Evolutionary conservation across 192 early-diverging fungal genomes (phyloP).

Genomic region (Gorgonomyces haynaldii): DNA sequence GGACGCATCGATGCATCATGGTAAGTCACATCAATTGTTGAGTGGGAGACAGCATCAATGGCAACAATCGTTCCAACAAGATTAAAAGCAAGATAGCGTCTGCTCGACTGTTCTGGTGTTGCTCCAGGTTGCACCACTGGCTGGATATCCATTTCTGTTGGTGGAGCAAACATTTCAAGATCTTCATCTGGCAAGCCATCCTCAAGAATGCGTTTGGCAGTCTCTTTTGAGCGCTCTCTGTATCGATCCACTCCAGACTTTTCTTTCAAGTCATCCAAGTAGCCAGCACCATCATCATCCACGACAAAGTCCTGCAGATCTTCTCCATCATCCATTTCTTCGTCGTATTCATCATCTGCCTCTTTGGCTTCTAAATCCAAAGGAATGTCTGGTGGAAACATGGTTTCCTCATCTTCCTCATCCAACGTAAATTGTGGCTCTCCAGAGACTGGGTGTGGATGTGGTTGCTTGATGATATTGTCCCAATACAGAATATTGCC

Average conservation of each 20-base stretch:
- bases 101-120: slow-evolving; percentile 38
- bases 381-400: too few relatives aligned
- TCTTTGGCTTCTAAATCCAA: neutral
- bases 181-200: neutral
- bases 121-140: slow-evolving; percentile 78
- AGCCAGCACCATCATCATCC: slow-evolving; percentile 75
- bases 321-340: slow-evolving; percentile 26
- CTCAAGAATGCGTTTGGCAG: neutral
- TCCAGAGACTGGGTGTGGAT: neutral
- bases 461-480: neutral
- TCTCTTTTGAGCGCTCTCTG: slow-evolving; percentile 4
- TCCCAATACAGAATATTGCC: slow-evolving; percentile 5
- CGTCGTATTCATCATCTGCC: neutral
- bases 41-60: slow-evolving; percentile 51
- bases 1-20: slow-evolving; percentile 74
- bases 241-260: neutral
- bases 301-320: slow-evolving; percentile 76
- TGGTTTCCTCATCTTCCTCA: slow-evolving; percentile 5
- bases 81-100: slow-evolving; percentile 58
- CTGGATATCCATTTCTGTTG: slow-evolving; percentile 25
- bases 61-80: slow-evolving; percentile 67
- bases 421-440: neutral
- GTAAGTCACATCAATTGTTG: slow-evolving; percentile 75
- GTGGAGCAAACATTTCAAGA: neutral
- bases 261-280: slow-evolving; percentile 25